Evolutionary conservation across 352 stramenopile genomes (phyloP), one percentile per base, ranked within the genome.

Genomic region (Pythium aphanidermatum): DNA sequence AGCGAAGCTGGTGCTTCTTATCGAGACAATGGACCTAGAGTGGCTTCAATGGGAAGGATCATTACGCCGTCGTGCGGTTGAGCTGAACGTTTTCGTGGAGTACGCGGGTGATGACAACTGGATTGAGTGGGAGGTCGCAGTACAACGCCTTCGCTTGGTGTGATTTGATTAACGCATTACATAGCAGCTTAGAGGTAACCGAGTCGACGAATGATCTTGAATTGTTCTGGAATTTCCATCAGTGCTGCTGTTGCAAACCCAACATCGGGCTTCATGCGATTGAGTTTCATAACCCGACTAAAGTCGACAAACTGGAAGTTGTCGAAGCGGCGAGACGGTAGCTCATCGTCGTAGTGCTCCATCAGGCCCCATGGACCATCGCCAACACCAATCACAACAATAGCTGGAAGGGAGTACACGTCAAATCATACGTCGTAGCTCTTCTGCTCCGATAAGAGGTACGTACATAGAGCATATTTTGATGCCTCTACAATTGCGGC

Each of bases 261-360:
- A 17, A 83, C 40, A 6, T 85, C 76, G 1, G 73, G 73, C 23
- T 84, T 77, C 17, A 59, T 38, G 1, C 39, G 44, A 36, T 80
- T 79, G n/a, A 69, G 54, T 27, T 57, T 58, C 41, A 83, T 68
- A 27, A 87, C 58, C 30, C 66, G 32, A 36, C 65, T 75, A 25
- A 76, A 82, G 25, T 87, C 66, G 6, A 92, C 70, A 36, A 88
- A 89, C 55, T 86, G 75, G 43, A 90, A 90, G 38, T 92, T 92
- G 45, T 86, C 71, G 27, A 90, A 90, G 14, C 53, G 68, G 16
- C 77, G 73, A 29, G 43, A 40, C 0, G 75, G 73, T 11, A 92
- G 57, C 19, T 57, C 46, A 37, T 80, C 67, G 33, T 84, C 64
- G 50, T 78, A 87, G 32, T 81, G 50, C 24, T 80, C 63, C 73